Evolutionary conservation across 495 filamentous ascomycete genomes (phyloP).

Genomic region (Penicillium cosmopolitanum): DNA sequence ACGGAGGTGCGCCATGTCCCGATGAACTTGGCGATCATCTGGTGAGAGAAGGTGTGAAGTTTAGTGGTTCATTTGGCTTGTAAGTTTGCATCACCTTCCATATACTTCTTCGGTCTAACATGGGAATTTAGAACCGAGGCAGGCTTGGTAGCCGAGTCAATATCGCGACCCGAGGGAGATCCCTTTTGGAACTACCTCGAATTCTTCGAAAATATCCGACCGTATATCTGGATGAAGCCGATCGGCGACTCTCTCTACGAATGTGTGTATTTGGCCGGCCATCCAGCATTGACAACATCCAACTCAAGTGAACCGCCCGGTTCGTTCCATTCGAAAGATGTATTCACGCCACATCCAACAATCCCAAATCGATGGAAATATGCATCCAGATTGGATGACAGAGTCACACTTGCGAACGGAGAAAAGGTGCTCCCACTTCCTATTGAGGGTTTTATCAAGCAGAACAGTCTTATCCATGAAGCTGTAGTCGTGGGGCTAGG

Average conservation of each 20-base stretch:
- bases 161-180: slow-evolving; percentile 47
- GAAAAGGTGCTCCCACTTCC: slow-evolving; percentile 70
- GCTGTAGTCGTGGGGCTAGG: slow-evolving; percentile 61
- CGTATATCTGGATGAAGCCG: slow-evolving; percentile 56
- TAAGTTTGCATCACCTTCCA: slow-evolving; percentile 29
- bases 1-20: slow-evolving; percentile 56
- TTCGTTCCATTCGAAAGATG: slow-evolving; percentile 61
- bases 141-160: slow-evolving; percentile 54
- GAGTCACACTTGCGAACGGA: slow-evolving; percentile 65
- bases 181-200: slow-evolving; percentile 59
- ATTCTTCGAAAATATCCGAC: slow-evolving; percentile 48
- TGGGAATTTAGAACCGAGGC: slow-evolving; percentile 53
- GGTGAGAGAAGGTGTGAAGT: slow-evolving; percentile 48
- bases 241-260: slow-evolving; percentile 51
- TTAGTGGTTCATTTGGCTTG: slow-evolving; percentile 57
- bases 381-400: slow-evolving; percentile 62
- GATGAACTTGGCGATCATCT: slow-evolving; percentile 61
- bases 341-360: slow-evolving; percentile 64
- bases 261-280: slow-evolving; percentile 54
- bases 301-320: slow-evolving; percentile 56
- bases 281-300: slow-evolving; percentile 53
- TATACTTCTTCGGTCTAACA: slow-evolving; percentile 9
- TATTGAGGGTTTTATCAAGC: slow-evolving; percentile 61
- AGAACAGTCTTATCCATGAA: slow-evolving; percentile 55
- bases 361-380: slow-evolving; percentile 67